These are phyloP conservation scores for Elymus sibiricus DNA, from an alignment of 176 grass and related monocot species.

Conservation along the genomic window DNA sequence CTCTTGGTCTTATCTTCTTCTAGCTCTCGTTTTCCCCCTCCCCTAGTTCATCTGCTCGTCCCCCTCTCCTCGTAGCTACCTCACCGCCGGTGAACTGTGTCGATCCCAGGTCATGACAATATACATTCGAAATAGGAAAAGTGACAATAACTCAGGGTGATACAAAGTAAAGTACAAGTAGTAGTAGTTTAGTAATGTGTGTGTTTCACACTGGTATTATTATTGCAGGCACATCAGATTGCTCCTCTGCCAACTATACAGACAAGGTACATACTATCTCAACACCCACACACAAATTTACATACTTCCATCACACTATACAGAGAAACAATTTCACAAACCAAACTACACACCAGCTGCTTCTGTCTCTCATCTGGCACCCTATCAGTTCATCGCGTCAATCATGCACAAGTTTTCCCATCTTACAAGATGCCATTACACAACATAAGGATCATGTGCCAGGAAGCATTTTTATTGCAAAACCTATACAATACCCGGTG, in stretches of 20 bases:
- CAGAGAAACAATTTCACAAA: neutral
- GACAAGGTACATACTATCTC: neutral
- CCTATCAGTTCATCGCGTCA: neutral
- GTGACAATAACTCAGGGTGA: neutral
- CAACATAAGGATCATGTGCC: neutral
- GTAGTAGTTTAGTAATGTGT: neutral
- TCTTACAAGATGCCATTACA: neutral
- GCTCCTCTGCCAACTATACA: constrained; percentile 10
- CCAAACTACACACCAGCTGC: neutral
- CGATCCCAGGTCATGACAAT: no score
- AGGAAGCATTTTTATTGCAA: neutral
- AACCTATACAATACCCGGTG: neutral
- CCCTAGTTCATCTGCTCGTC: no score
- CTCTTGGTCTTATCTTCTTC: no score
- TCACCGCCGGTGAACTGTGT: no score
- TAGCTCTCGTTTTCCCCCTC: no score
- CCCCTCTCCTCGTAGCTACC: no score
- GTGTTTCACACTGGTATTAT: neutral
- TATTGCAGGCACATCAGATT: neutral
- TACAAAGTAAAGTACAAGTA: neutral
- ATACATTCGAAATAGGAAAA: no score
- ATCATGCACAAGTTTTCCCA: neutral
- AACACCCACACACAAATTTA: neutral
- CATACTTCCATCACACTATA: neutral
- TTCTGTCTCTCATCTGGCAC: neutral